A percentile compares a stretch with the other conserved stretches of the same genome.
phyloP scores from a whole-genome alignment of 192 early-diverging fungal genomes.

The Blastocladiella britannica region DNA sequence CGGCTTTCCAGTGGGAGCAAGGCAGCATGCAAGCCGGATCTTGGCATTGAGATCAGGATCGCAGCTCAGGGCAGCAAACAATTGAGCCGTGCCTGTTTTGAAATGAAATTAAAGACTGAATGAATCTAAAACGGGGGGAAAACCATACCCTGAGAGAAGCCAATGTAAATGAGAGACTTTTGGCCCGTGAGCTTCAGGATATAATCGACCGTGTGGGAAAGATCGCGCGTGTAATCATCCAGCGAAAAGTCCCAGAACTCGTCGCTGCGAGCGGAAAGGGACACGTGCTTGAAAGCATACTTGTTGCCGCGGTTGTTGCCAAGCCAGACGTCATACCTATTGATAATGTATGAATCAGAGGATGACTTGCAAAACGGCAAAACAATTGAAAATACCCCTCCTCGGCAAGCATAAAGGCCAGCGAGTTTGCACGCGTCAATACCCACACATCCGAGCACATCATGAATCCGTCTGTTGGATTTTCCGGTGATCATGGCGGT shows the following conservation, averaged over 20 bases:
- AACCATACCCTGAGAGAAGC: slow-evolving; percentile 63
- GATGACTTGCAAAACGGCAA: neutral
- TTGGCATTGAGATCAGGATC: slow-evolving; percentile 58
- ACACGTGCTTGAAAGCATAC: slow-evolving; percentile 67
- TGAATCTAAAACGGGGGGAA: neutral
- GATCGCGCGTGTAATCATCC: slow-evolving; percentile 68
- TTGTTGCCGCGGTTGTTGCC: slow-evolving; percentile 90
- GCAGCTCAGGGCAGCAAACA: slow-evolving; percentile 66
- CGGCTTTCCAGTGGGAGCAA: slow-evolving; percentile 78
- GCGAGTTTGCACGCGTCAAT: slow-evolving; percentile 44
- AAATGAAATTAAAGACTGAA: neutral
- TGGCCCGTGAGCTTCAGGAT: slow-evolving; percentile 65
- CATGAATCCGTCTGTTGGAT: slow-evolving; percentile 84
- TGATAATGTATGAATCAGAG: neutral
- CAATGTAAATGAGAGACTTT: slow-evolving; percentile 68
- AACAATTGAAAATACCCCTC: slow-evolving; percentile 23
- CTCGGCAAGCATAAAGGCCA: slow-evolving; percentile 70
- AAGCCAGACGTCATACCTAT: slow-evolving; percentile 81
- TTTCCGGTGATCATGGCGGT: too few species aligned
- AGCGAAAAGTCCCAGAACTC: slow-evolving; percentile 87
- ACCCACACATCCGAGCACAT: slow-evolving; percentile 88
- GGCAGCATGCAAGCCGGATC: slow-evolving; percentile 30
- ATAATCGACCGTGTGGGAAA: slow-evolving; percentile 70
- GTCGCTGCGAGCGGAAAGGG: slow-evolving; percentile 35
- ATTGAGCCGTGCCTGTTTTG: slow-evolving; percentile 63